Evolutionary conservation across 495 filamentous ascomycete genomes (phyloP).

Genomic region (Neurospora cerealis): DNA sequence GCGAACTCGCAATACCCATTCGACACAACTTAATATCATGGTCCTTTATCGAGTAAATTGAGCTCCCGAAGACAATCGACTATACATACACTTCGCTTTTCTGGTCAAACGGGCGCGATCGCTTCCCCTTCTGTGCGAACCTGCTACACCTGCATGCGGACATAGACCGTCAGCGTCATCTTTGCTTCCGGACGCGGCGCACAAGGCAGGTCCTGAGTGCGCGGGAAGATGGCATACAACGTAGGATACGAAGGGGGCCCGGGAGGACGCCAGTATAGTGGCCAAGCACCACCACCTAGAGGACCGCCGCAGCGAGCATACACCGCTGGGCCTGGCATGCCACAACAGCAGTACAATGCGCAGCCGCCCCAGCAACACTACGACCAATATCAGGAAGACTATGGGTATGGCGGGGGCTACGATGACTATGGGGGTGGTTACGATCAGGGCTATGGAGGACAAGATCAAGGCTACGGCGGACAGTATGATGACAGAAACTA

Average conservation of each 20-base stretch:
- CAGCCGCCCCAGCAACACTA: slow-evolving; percentile 37
- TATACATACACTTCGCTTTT: background rate
- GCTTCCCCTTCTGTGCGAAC: background rate
- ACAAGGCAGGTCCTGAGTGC: slow-evolving; percentile 7
- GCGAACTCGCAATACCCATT: background rate
- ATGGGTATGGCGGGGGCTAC: slow-evolving; percentile 43
- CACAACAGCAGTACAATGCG: slow-evolving; percentile 42
- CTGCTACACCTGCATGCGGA: background rate
- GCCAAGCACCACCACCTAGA: slow-evolving; percentile 34
- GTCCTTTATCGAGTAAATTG: background rate
- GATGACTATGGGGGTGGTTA: slow-evolving; percentile 38
- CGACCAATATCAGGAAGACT: slow-evolving; percentile 39
- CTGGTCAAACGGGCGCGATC: background rate
- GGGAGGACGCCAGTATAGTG: slow-evolving; percentile 36
- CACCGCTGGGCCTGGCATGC: slow-evolving; percentile 17
- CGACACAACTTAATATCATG: background rate
- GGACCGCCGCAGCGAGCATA: slow-evolving; percentile 41
- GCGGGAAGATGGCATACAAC: slow-evolving; percentile 34
- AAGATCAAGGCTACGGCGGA: background rate
- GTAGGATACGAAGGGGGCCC: slow-evolving; percentile 32
- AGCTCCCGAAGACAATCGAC: background rate
- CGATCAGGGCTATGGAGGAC: slow-evolving; percentile 30
- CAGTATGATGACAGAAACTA: slow-evolving; percentile 43
- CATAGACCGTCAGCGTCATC: background rate
- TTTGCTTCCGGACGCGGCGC: background rate